Base-by-base conservation (phyloP, 2,329 filamentous ascomycete genomes). In the Phaeomoniella chlamydospora region DNA sequence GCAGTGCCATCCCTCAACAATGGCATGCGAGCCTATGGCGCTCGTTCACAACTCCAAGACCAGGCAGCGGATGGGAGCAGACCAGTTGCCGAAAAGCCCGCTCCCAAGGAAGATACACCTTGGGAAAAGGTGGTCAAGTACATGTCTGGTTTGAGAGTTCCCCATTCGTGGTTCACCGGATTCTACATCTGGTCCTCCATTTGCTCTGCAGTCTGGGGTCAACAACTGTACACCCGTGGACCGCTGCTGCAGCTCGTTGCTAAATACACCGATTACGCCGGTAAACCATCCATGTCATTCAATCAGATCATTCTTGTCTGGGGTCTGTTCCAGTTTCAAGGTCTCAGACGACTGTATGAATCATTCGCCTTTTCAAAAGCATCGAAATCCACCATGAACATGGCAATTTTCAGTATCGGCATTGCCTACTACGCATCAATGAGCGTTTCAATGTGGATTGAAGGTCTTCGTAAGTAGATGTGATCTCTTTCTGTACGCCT, bases 121-220 rank as follows among this genome's bases (percentile, higher is more conserved):
- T 6, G 9, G 6, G 22, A 26, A n/a, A 26, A 26, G 22, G 9
- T 26, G 22, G 9, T 26, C 22, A 26, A 26, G 22, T 26, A 9
- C 22, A n/a, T 6, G 6, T 26, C 22, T 6, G 22, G n/a, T 26
- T 54, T 70, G 45, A 72, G 73, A 51, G 79, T 94, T 22, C 86
- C 88, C 15, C 90, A 96, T 59, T 71, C 71, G 42, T 96, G 83
- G 77, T 96, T 96, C 56, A 70, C 68, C 31, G 81, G 90, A 47
- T 96, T 94, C 60, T 96, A 98, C 55, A 51, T 81, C 36, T 54
- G 76, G 22, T 88, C 83, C 3, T 59, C 86, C 3, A 51, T 62
- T 2, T 76, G 73, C 40, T 87, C 83, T 0, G 49, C 74, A 3
- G 80, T 87, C 54, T 94, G 87, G 85, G 71, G 67, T 0, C 56